Evolutionary conservation across 2,329 filamentous ascomycete species (phyloP).

Genomic region (Exophiala xenobiotica): DNA sequence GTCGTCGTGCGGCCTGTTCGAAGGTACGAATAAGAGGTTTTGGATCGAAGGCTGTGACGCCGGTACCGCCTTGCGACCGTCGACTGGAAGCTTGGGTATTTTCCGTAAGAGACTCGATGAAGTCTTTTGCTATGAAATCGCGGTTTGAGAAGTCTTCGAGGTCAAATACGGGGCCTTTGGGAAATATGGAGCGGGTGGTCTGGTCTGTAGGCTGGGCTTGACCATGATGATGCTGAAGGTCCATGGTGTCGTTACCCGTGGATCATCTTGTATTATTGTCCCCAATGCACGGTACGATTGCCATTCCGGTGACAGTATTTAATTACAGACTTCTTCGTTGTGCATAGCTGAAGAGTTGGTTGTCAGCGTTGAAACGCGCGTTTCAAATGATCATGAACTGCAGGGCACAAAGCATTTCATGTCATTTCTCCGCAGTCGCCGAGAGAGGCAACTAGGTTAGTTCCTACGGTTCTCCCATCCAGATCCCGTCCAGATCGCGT

Average conservation of each 20-base stretch:
- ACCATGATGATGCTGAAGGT: slow-evolving; percentile 15
- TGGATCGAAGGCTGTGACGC: slow-evolving; percentile 78
- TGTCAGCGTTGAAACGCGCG: too few relatives aligned
- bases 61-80: slow-evolving; percentile 58
- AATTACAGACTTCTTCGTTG: too few relatives aligned
- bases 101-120: slow-evolving; percentile 89
- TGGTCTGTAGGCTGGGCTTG: slow-evolving; percentile 18
- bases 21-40: slow-evolving; percentile 96
- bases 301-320: too few relatives aligned
- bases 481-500: too few relatives aligned
- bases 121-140: slow-evolving; percentile 98
- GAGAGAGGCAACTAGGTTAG: too few relatives aligned
- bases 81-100: slow-evolving; percentile 75
- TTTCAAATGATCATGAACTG: too few relatives aligned
- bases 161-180: slow-evolving; percentile 77
- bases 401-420: too few relatives aligned
- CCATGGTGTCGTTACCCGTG: slow-evolving; percentile 12
- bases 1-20: slow-evolving; percentile 63
- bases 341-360: too few relatives aligned
- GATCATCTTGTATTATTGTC: slow-evolving; percentile 3
- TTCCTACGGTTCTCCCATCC: too few relatives aligned
- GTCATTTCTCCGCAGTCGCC: too few relatives aligned
- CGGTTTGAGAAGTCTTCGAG: slow-evolving; percentile 84
- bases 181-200: slow-evolving; percentile 65
- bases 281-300: too few relatives aligned